Percentiles rank a stretch among this genome's conserved stretches.
phyloP scores from a whole-genome alignment of 306 rosid genomes.

The Psophocarpus tetragonolobus region DNA sequence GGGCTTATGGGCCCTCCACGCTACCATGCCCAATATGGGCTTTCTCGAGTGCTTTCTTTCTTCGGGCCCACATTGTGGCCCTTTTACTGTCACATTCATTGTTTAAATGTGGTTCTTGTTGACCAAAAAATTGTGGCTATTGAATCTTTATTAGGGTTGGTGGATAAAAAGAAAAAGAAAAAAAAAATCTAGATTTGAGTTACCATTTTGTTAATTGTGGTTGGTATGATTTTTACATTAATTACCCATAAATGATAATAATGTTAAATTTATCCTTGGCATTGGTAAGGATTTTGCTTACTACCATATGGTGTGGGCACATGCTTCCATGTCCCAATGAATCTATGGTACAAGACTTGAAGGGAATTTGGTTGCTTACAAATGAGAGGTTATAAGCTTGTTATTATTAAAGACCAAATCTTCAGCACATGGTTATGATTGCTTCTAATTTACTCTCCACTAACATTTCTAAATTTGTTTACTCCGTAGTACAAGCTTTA shows the following conservation, averaged over 20 bases:
- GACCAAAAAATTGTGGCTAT: neutral
- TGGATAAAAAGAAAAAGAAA: neutral
- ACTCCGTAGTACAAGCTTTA: constrained; percentile 30
- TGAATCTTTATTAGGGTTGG: constrained; percentile 30
- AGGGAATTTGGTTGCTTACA: constrained; percentile 35
- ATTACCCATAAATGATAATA: constrained; percentile 26
- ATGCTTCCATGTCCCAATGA: constrained; percentile 63
- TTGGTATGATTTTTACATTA: neutral
- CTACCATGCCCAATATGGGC: constrained; percentile 52
- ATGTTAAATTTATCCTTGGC: constrained; percentile 28
- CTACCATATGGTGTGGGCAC: constrained; percentile 43
- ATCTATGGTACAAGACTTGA: constrained; percentile 30
- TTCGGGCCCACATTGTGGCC: constrained; percentile 59
- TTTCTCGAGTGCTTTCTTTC: constrained; percentile 45
- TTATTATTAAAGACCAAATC: constrained; percentile 40
- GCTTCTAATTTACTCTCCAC: constrained; percentile 68
- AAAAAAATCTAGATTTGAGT: neutral
- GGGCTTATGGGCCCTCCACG: constrained; percentile 66
- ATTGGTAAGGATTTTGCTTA: constrained; percentile 35
- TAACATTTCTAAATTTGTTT: constrained; percentile 29
- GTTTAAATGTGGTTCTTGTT: constrained; percentile 8
- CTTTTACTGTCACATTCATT: constrained; percentile 36
- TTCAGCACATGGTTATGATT: constrained; percentile 64
- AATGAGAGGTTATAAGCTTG: constrained; percentile 26
- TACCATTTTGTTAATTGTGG: constrained; percentile 23